Percentiles rank a stretch among this genome's conserved stretches.
Evolutionary conservation across 768 basidiomycete genomes (phyloP).

Genomic region (Pisolithus tinctorius): DNA sequence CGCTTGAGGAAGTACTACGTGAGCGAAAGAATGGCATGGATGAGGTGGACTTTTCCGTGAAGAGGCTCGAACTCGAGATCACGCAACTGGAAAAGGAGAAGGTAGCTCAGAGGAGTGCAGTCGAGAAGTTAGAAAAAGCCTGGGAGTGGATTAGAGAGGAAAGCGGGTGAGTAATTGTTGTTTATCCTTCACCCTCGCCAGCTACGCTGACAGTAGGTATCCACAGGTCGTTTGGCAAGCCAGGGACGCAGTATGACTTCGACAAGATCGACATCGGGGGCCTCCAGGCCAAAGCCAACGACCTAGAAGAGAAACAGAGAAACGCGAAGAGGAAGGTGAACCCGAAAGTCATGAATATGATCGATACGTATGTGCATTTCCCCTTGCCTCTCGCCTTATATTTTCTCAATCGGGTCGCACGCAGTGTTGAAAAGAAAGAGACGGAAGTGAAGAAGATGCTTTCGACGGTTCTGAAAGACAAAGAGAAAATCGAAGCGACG

Average conservation of each 20-base stretch:
- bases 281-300: slow-evolving; percentile 57
- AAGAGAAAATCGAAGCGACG: slow-evolving; percentile 90
- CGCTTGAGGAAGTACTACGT: slow-evolving; percentile 77
- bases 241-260: slow-evolving; percentile 81
- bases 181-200: background rate
- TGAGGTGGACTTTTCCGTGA: slow-evolving; percentile 59
- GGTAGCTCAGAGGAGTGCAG: slow-evolving; percentile 41
- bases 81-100: slow-evolving; percentile 57
- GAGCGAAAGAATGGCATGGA: slow-evolving; percentile 65
- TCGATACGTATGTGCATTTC: slow-evolving; percentile 64
- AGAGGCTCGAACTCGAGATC: slow-evolving; percentile 67
- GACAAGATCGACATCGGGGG: slow-evolving; percentile 49
- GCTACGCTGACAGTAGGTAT: slow-evolving; percentile 1
- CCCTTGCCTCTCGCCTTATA: background rate
- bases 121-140: slow-evolving; percentile 69
- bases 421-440: slow-evolving; percentile 92
- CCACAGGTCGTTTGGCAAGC: slow-evolving; percentile 74
- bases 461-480: slow-evolving; percentile 82
- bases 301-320: slow-evolving; percentile 72
- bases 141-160: slow-evolving; percentile 89
- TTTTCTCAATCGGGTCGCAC: background rate
- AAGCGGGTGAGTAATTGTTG: slow-evolving; percentile 54
- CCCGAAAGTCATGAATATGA: slow-evolving; percentile 92
- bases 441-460: slow-evolving; percentile 82
- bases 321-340: slow-evolving; percentile 95